Evolutionary conservation across 768 basidiomycete genomes (phyloP).

Genomic region (Pleurotus ostreatus): DNA sequence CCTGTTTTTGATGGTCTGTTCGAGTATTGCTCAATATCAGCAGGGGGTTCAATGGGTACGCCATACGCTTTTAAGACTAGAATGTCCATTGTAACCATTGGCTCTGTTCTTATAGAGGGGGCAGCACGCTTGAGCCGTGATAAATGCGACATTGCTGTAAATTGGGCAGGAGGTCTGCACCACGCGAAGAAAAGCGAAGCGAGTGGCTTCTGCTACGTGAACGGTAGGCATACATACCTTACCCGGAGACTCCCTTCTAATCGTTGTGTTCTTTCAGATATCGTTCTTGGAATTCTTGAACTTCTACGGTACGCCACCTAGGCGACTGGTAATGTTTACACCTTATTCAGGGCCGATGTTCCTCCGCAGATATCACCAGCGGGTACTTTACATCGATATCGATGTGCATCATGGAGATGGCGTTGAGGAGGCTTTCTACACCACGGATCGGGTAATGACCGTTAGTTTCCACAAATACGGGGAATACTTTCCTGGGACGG

Average conservation of each 20-base stretch:
- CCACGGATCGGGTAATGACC: slow-evolving; percentile 96
- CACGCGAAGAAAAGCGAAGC: slow-evolving; percentile 99
- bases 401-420: slow-evolving; percentile 99
- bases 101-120: slow-evolving; percentile 30
- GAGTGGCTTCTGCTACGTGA: slow-evolving; percentile 98
- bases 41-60: slow-evolving; percentile 90
- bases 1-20: slow-evolving; percentile 95
- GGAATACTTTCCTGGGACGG: slow-evolving; percentile 90
- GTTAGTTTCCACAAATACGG: slow-evolving; percentile 97
- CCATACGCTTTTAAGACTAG: background rate
- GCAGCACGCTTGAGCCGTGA: slow-evolving; percentile 73
- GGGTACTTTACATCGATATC: slow-evolving; percentile 96
- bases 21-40: slow-evolving; percentile 95
- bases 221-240: slow-evolving; percentile 27
- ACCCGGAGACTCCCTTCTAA: background rate
- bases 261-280: slow-evolving; percentile 41
- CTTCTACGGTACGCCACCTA: slow-evolving; percentile 30
- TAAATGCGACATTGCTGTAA: slow-evolving; percentile 91
- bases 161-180: slow-evolving; percentile 98
- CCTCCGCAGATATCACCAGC: slow-evolving; percentile 60
- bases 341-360: too few relatives aligned
- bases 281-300: slow-evolving; percentile 91
- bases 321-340: too few relatives aligned
- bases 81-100: background rate
- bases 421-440: slow-evolving; percentile 98